phyloP scores from a whole-genome alignment of 768 basidiomycete species.

The Lyophyllum decastes region DNA sequence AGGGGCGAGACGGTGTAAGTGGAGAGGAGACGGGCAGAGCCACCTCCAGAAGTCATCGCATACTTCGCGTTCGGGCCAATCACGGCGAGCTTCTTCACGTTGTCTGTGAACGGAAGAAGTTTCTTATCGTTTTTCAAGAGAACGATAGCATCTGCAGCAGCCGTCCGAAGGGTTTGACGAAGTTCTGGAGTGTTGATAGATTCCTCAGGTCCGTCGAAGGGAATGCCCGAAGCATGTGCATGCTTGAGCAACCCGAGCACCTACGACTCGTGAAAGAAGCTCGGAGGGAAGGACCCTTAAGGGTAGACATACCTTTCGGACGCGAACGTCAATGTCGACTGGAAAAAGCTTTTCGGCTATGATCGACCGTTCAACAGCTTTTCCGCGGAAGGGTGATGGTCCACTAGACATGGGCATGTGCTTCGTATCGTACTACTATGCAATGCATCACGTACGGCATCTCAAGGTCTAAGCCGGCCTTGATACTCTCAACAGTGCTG shows the following conservation, averaged over 20 bases:
- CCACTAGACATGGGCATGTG: too few species aligned
- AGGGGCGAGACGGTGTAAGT: slow-evolving; percentile 59
- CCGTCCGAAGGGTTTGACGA: slow-evolving; percentile 47
- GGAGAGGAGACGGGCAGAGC: slow-evolving; percentile 53
- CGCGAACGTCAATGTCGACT: too few species aligned
- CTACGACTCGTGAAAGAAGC: too few species aligned
- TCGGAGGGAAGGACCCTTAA: too few species aligned
- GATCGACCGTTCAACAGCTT: slow-evolving; percentile 40
- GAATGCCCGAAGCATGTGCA: too few species aligned
- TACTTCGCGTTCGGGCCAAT: slow-evolving; percentile 64
- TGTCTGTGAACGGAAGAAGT: slow-evolving; percentile 45
- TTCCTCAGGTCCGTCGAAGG: slow-evolving; percentile 52
- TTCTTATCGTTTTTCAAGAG: slow-evolving; percentile 59
- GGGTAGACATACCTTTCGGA: too few species aligned
- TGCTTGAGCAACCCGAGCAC: too few species aligned
- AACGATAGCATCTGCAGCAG: slow-evolving; percentile 57
- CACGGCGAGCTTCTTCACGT: slow-evolving; percentile 50
- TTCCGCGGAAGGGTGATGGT: slow-evolving; percentile 45
- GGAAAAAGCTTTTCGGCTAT: too few species aligned
- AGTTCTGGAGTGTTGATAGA: slow-evolving; percentile 46
- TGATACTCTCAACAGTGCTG: slow-evolving; percentile 49
- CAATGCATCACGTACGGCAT: too few species aligned
- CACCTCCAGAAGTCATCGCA: slow-evolving; percentile 57
- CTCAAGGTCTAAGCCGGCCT: slow-evolving; percentile 66
- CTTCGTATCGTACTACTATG: too few species aligned